Base-by-base conservation (phyloP, 2,329 filamentous ascomycete species). In the Penicillium palitans region DNA sequence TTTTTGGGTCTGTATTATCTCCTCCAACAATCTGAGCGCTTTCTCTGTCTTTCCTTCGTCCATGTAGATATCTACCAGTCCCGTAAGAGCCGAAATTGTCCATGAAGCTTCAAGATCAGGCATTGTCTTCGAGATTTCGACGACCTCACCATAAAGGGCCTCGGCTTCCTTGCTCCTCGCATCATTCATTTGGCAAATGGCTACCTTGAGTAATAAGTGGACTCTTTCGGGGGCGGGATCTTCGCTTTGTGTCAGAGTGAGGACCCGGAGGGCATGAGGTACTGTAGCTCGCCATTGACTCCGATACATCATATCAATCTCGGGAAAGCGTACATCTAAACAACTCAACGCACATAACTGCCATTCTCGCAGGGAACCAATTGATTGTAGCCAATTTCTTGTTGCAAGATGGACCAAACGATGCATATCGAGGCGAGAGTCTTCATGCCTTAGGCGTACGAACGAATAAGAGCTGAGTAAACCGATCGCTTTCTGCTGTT, bases 341-440 rank as follows among this genome's bases (percentile, higher is more conserved):
- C 47, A 39, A 41, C 39, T 2, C 12, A 66, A 7, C 1, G 31
- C n/a, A 6, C 7, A 5, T 52, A 37, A 8, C 25, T 55, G 7
- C 59, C 40, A 48, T 45, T 33, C 12, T 42, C 58, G 27, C 0
- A 58, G 35, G 4, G 13, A 17, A 3, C 46, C 19, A 1, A 12
- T 7, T 6, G 52, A 62, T 13, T 59, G 60, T 0, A 74, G 35
- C 70, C 68, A 73, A 9, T 68, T 71, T 12, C 64, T 45, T 0
- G 58, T 73, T 2, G 70, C 65, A 4, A 74, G 61, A 44, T 71
- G 68, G 0, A 75, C 68, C 6, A 76, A 59, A 25, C 70, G 62
- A 55, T 75, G 73, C 51, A 75, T 59, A 51, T 62, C 64, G 1
- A 70, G 24, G 17, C 49, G 10, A 9, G 42, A 19, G 27, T 55